These are phyloP conservation scores for Agrocybe chaxingu DNA, from an alignment of 768 basidiomycete genomes.

Conservation along the genomic window DNA sequence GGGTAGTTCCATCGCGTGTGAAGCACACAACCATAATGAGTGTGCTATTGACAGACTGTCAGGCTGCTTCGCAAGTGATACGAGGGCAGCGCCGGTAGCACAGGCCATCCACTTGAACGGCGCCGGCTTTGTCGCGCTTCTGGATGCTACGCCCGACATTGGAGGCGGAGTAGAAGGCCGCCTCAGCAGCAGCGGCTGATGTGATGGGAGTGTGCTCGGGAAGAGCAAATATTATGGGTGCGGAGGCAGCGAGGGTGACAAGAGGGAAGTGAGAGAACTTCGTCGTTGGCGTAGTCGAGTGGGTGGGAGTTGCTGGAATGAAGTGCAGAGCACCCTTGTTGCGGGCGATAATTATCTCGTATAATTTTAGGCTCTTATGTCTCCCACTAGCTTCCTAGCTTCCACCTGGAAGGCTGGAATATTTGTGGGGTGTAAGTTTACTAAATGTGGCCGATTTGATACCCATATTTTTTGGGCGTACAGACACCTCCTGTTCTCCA, in stretches of 20 bases:
- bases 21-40: slow-evolving; percentile 6
- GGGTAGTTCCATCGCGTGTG: slow-evolving; percentile 6
- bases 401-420: too few relatives aligned
- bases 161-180: slow-evolving; percentile 3
- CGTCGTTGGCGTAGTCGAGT: background rate
- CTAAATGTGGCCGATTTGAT: too few relatives aligned
- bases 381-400: too few relatives aligned
- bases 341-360: too few relatives aligned
- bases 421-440: too few relatives aligned
- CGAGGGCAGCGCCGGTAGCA: slow-evolving; percentile 9
- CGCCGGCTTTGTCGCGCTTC: slow-evolving; percentile 2
- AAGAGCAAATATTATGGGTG: background rate
- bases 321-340: too few relatives aligned
- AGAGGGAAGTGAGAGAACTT: slow-evolving; percentile 6
- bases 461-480: too few relatives aligned
- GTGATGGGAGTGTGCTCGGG: slow-evolving; percentile 1
- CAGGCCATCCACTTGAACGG: slow-evolving; percentile 6
- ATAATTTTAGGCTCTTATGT: too few relatives aligned
- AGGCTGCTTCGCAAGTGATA: slow-evolving; percentile 5
- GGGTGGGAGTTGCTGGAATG: too few relatives aligned
- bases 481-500: too few relatives aligned
- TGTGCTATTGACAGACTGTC: slow-evolving; percentile 6
- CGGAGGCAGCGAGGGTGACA: slow-evolving; percentile 3
- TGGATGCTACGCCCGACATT: background rate
- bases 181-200: background rate